phyloP scores from a whole-genome alignment of 1,284 basidiomycete species.

The Laetiporus sulphureus region DNA sequence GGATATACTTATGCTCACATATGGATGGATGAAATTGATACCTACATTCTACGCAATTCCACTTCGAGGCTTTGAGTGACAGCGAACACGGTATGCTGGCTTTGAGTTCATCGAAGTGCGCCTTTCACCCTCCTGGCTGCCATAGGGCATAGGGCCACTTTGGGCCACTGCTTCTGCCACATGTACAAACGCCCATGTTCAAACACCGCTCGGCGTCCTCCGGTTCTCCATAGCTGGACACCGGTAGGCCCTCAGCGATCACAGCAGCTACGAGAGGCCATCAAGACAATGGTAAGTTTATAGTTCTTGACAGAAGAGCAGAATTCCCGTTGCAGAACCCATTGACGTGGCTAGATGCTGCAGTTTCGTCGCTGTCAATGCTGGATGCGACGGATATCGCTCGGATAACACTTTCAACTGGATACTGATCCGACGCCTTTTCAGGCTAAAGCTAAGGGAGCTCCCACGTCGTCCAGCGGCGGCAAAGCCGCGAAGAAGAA shows the following conservation, averaged over 20 bases:
- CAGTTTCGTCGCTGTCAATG: no score
- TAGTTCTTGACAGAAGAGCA: neutral
- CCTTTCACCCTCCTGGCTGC: no score
- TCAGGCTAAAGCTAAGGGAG: slow-evolving; percentile 78
- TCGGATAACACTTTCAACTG: slow-evolving; percentile 18
- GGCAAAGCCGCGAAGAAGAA: slow-evolving; percentile 95
- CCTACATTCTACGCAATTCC: no score
- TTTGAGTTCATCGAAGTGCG: no score
- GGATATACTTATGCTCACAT: no score
- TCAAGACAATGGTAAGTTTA: slow-evolving; percentile 28
- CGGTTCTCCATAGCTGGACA: slow-evolving; percentile 1
- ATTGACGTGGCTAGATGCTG: no score
- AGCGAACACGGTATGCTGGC: no score
- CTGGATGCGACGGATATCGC: neutral
- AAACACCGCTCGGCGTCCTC: slow-evolving; percentile 9
- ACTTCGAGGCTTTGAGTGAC: no score
- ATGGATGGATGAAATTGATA: no score
- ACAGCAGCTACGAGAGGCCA: slow-evolving; percentile 22
- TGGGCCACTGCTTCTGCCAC: neutral
- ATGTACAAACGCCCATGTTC: neutral
- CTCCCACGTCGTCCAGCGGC: slow-evolving; percentile 59
- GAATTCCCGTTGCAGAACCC: neutral
- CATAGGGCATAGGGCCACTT: no score
- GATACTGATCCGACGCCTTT: slow-evolving; percentile 10
- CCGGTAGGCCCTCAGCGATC: slow-evolving; percentile 1